phyloP scores from a whole-genome alignment of 345 rosid species.

The Alliaria petiolata region DNA sequence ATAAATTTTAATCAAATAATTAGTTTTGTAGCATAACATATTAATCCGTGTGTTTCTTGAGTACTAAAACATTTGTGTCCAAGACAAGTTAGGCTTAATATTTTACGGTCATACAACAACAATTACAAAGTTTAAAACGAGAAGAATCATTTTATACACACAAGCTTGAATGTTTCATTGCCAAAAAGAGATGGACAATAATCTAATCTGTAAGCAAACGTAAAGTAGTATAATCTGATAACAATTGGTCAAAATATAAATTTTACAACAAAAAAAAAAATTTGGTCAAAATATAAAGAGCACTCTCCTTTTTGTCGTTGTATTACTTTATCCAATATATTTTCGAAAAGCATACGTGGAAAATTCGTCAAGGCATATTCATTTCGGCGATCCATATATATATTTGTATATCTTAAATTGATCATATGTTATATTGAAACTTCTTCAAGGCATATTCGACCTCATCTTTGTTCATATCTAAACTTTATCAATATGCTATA shows the following conservation, averaged over 20 bases:
- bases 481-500: background rate
- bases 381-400: background rate
- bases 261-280: too few species aligned
- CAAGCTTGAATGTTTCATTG: background rate
- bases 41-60: too few species aligned
- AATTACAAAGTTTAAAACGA: background rate
- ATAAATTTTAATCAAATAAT: too few species aligned
- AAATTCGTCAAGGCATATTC: constrained; percentile 16
- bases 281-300: constrained; percentile 1
- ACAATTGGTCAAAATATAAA: too few species aligned
- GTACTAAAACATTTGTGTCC: too few species aligned
- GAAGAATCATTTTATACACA: constrained; percentile 2
- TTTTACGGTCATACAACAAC: background rate
- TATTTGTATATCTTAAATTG: background rate
- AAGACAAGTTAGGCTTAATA: too few species aligned
- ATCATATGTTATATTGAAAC: background rate
- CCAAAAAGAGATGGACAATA: constrained; percentile 2
- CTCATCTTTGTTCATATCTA: background rate
- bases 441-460: constrained; percentile 17
- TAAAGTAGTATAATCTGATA: too few species aligned
- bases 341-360: constrained; percentile 1
- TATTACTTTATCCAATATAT: too few species aligned
- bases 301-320: constrained; percentile 1
- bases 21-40: too few species aligned
- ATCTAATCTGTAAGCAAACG: too few species aligned